These are phyloP conservation scores for Neoconidiobolus thromboides DNA, from an alignment of 371 early-diverging fungal species.

Conservation along the genomic window DNA sequence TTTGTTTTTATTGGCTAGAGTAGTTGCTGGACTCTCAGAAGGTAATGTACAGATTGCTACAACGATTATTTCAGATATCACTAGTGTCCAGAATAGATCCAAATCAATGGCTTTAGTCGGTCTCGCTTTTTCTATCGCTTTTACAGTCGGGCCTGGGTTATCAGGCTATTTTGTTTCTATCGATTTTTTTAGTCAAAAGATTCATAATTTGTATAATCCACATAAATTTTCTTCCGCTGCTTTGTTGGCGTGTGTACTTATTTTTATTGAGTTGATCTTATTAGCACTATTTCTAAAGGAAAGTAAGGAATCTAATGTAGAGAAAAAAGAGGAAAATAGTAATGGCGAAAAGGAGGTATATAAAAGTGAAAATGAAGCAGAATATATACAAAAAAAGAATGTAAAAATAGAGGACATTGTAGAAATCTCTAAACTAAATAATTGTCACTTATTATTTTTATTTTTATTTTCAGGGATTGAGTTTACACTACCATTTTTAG, in stretches of 20 bases:
- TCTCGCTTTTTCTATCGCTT: constrained; percentile 87
- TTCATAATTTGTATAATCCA: constrained; percentile 28
- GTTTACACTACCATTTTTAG: constrained; percentile 90
- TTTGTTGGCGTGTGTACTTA: constrained; percentile 56
- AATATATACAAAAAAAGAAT: no score
- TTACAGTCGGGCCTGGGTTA: constrained; percentile 86
- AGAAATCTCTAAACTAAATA: constrained; percentile 2
- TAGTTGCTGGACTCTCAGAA: constrained; percentile 86
- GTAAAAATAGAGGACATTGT: background rate
- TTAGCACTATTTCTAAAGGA: constrained; percentile 58
- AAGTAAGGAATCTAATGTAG: constrained; percentile 29
- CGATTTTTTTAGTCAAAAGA: constrained; percentile 26
- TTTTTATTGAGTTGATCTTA: constrained; percentile 60
- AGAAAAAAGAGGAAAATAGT: constrained; percentile 12
- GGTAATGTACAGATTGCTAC: constrained; percentile 92
- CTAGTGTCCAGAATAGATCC: constrained; percentile 53
- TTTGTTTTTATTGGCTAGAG: constrained; percentile 63
- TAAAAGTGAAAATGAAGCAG: no score
- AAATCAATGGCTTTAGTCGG: constrained; percentile 80
- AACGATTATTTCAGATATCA: constrained; percentile 89
- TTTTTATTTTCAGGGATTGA: constrained; percentile 95
- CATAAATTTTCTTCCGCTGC: constrained; percentile 71
- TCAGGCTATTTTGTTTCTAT: constrained; percentile 77
- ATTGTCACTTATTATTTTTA: constrained; percentile 63
- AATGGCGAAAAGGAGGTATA: constrained; percentile 6